Percentiles rank a stretch among this genome's conserved stretches.
phyloP scores from a whole-genome alignment of 768 basidiomycete species.

The Hortiboletus campestris region DNA sequence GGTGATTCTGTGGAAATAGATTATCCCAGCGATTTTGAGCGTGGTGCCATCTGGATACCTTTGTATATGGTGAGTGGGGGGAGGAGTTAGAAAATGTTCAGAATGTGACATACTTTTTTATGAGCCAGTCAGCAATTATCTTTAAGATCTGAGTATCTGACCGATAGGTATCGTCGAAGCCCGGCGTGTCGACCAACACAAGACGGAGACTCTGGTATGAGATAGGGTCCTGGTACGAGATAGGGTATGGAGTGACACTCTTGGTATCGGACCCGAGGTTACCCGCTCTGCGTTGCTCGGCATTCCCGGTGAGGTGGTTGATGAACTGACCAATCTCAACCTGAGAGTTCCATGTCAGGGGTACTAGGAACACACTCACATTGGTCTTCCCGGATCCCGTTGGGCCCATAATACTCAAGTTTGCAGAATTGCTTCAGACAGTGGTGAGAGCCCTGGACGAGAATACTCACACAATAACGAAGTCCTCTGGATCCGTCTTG shows the following conservation, averaged over 20 bases:
- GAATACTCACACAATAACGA: conserved; percentile 13
- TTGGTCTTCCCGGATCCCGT: conserved; percentile 27
- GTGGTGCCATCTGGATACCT: conserved; percentile 4
- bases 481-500: conserved; percentile 6
- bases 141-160: conserved; percentile 10
- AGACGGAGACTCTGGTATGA: not conserved
- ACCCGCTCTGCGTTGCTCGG: not conserved
- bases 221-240: not conserved
- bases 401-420: conserved; percentile 22
- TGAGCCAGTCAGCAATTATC: conserved; percentile 17
- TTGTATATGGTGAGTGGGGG: not conserved
- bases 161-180: conserved; percentile 21
- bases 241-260: not conserved
- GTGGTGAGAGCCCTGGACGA: not conserved
- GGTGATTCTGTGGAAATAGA: conserved; percentile 36
- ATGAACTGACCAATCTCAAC: conserved; percentile 7
- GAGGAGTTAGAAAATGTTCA: not conserved
- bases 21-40: conserved; percentile 28
- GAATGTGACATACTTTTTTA: conserved; percentile 10
- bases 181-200: conserved; percentile 22
- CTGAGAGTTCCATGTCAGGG: not conserved
- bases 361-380: conserved; percentile 3
- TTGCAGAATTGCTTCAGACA: not conserved
- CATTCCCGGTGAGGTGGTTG: conserved; percentile 7
- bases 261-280: conserved; percentile 14